Evolutionary conservation across 768 basidiomycete genomes (phyloP), one percentile per base, ranked within the genome.

Genomic region (Austroboletus eburneus): DNA sequence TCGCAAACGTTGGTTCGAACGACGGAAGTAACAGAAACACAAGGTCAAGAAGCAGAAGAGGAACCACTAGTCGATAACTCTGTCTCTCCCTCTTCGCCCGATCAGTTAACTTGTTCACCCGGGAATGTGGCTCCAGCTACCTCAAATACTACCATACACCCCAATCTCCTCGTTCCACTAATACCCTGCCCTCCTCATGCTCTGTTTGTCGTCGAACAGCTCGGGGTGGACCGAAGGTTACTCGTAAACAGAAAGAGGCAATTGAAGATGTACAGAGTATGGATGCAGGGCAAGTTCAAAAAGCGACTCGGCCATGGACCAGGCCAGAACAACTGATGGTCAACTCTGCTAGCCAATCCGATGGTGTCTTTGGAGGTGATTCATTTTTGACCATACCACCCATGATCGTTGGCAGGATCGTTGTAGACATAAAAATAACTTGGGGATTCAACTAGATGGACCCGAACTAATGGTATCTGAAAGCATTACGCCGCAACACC

Each of bases 221-320:
- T 98, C 2, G 93, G 92, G 2, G 79, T 93, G 6, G 96, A 99
- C 70, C 74, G 93, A 7, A 76, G 96, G 35, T 68, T 99, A 46
- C 74, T 98, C 36, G 84, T 99, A 43, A 99, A 99, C 61, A 76
- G 96, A 38, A 97, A 96, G 69, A 74, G 90, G 48, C 87, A 93
- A 68, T 69, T 96, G 42, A 95, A 95, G 67, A 99, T 99, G 96
- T 97, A 95, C 63, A 75, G 96, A 38, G 87, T 93, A 0, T 95
- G 91, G 91, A 81, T 93, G 83, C 91, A 94, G 66, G 89, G 80
- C 1, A 86, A 84, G 60, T 91, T 91, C 59, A 71, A 73, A 48
- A 88, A 85, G 39, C 13, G n/a, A 25, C 18, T 23, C 13, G 17
- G 13, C 39, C 9, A 16, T 40, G 24, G 42, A 42, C 14, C 35